Base-by-base conservation (phyloP, 1,139 yeast genomes). In the Nakaseomyces sp. region DNA sequence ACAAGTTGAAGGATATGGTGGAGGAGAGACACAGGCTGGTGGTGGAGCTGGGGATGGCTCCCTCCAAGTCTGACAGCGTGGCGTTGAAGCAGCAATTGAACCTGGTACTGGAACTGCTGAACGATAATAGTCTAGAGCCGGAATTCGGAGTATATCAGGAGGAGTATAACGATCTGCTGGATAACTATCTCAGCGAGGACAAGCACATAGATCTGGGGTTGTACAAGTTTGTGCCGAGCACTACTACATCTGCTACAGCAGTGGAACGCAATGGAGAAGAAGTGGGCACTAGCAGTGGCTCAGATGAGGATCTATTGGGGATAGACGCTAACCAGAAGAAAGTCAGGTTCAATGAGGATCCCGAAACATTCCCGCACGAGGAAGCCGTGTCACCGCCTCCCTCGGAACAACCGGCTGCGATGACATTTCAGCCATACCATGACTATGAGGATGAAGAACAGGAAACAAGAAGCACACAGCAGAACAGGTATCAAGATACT, bases 331-430 rank as follows among this genome's bases (percentile, higher is more conserved):
- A 20, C n/a, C 26, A 22, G 28, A 35, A 35, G n/a, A 56, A 48
- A 39, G 64, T 60, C 2, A 45, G 64, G 31, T 60, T 60, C 37
- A 52, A 52, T 37, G 61, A 58, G 33, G 49, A 56, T 17, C 45
- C 47, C 6, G 45, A 49, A 10, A 49, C 38, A 20, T 35, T 35
- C 22, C 28, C 28, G 1, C 7, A 52, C 13, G 44, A 47, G 10
- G 46, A 48, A 18, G 37, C 39, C 13, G 13, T 19, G 3, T 9
- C 40, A 3, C 10, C 16, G 18, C 29, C 30, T 4, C n/a, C 22
- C 8, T 41, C 47, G 26, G 30, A 16, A 30, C 37, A 24, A 7
- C 37, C 41, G 2, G 17, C 40, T 7, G 22, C 31, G 9, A 17
- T 32, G 16, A 41, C 41, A 8, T 54, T 56, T 30, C 45, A 49